A percentile compares a stretch with the other conserved stretches of the same genome.
phyloP scores from a whole-genome alignment of 257 asterid species.

The Solanum lycopersicoides region DNA sequence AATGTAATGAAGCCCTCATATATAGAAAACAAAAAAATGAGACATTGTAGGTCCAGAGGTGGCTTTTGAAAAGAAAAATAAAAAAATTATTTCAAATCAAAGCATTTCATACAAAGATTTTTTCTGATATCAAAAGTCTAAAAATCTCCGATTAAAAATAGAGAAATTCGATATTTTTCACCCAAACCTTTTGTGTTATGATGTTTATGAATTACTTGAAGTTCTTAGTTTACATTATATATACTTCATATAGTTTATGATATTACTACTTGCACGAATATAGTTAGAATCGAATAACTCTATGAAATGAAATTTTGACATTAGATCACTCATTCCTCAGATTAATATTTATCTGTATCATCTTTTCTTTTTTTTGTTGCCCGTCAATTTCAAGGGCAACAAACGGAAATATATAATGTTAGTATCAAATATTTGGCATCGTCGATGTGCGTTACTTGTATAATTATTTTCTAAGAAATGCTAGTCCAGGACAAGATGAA shows the following conservation, averaged over 20 bases:
- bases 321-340: background rate
- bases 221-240: too few species aligned
- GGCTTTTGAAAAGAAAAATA: too few species aligned
- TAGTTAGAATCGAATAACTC: background rate
- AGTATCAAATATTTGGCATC: background rate
- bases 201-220: too few species aligned
- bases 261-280: background rate
- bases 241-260: background rate
- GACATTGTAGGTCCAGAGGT: too few species aligned
- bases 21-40: background rate
- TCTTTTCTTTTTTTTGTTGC: background rate
- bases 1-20: background rate
- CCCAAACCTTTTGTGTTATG: too few species aligned
- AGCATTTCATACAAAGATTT: too few species aligned
- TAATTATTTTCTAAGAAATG: background rate
- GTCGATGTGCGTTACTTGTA: background rate
- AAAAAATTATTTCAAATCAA: too few species aligned
- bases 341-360: background rate
- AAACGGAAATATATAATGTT: too few species aligned
- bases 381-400: background rate
- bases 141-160: too few species aligned
- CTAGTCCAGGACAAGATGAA: background rate
- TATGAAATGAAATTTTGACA: background rate
- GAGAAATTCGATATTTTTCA: fast-evolving
- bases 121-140: too few species aligned